Evolutionary conservation across 495 filamentous ascomycete species (phyloP), one percentile per base, ranked within the genome.

Genomic region (Aspergillus steynii): DNA sequence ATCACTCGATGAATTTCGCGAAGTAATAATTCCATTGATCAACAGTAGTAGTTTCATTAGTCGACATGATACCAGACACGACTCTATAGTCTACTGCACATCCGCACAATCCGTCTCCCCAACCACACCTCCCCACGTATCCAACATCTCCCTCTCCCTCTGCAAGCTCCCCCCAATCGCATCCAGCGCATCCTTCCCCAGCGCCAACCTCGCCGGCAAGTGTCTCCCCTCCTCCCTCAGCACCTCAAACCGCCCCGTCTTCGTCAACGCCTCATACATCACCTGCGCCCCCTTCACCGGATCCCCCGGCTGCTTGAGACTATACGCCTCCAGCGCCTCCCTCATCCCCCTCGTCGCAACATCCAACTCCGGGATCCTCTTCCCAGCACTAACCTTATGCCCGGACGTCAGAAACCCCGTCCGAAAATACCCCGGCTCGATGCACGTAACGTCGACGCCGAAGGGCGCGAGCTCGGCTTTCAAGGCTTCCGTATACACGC

Each of bases 371-470:
- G 63, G 51, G 55, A 69, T 71, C 61, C 63, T 63, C 48, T 66
- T 71, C 68, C 61, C 61, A 47, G 62, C 68, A 52, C 8, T 14
- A 26, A 66, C 45, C 31, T 61, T 56, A 47, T 59, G 54, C 3
- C 45, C 54, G 0, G 29, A 42, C 2, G 50, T 58, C 3, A 69
- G 59, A 29, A 85, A 71, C 34, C 67, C 66, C 0, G 80, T 83
- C 15, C 82, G 71, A 63, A 84, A 83, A 57, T 74, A 78, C 60
- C 82, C 82, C 20, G 82, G 82, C 71, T 85, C 82, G 32, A 86
- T 63, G 5, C 71, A 58, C 5, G 73, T 71, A 12, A 64, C 78
- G 2, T 76, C 67, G 53, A 86, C 78, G 2, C 74, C 73, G 34
- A 85, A 76, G 9, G 74, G 69, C 34, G 61, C 65, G 15, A 83